Evolutionary conservation across 495 filamentous ascomycete genomes (phyloP), one percentile per base, ranked within the genome.

Genomic region (Penicillium turbatum): DNA sequence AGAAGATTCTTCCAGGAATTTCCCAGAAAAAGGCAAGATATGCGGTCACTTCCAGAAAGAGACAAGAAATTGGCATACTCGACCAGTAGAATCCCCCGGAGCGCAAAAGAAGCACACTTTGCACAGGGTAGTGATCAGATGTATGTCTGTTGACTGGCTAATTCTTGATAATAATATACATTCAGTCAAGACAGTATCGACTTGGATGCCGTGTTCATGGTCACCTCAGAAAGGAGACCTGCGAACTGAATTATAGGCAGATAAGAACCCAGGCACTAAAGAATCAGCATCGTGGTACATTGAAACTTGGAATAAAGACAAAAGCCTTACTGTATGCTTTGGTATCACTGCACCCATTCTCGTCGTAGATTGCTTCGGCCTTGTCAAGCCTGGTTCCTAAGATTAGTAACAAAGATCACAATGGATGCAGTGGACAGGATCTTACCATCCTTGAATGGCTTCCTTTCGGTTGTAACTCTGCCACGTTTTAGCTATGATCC

Each of bases 391-490:
- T 75, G 41, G 12, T 6, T 13, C 9, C 42, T 26, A 2, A 39
- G 13, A 32, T 53, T 37, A 50, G 51, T 48, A 60, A 40, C 31
- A 36, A 24, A 40, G 15, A 3, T 31, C 9, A 16, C 27, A 32
- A 38, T 2, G 19, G 8, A 15, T 2, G 31, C 10, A 15, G 34
- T 15, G 2, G 32, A 24, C n/a, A 27, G 35, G 3, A 8, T 36
- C 69, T 51, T 70, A 74, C 82, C 77, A 89, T 66, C 84, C 78
- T 59, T 77, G 67, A 49, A 96, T 87, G 53, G 85, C 82, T 59
- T 82, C 74, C 58, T 88, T 81, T 31, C 90, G 79, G 57, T 82
- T 89, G 36, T 78, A 76, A 53, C 82, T 83, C 81, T 88, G 36
- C 35, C 24, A 30, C 5, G 27, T 15, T 56, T 70, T 56, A 71